These are phyloP conservation scores for Dictyophora rubrovolvata DNA, from an alignment of 768 basidiomycete genomes.

Conservation along the genomic window DNA sequence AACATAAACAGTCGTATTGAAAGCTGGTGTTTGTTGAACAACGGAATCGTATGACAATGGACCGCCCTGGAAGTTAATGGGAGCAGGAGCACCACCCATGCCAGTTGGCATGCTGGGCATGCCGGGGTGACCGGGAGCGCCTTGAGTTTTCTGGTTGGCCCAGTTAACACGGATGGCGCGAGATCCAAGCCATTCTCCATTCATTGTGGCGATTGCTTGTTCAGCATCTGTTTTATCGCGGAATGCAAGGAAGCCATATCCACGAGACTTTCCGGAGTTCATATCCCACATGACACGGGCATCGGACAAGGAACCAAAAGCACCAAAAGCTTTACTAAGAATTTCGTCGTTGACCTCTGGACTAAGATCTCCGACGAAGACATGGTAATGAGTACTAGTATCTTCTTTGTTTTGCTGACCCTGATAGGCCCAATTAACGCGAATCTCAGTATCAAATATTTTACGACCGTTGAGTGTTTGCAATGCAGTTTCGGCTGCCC, in stretches of 20 bases:
- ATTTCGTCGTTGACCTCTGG: constrained; percentile 99
- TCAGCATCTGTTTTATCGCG: constrained; percentile 98
- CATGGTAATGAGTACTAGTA: constrained; percentile 93
- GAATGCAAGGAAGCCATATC: constrained; percentile 97
- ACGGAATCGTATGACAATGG: constrained; percentile 91
- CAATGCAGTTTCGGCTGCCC: constrained; percentile 96
- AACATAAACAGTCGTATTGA: constrained; percentile 95
- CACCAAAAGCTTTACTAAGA: constrained; percentile 91
- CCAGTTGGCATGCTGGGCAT: constrained; percentile 15
- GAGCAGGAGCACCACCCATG: constrained; percentile 63
- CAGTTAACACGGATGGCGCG: constrained; percentile 99
- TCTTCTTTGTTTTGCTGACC: constrained; percentile 98
- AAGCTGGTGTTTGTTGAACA: constrained; percentile 84
- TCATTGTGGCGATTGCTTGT: constrained; percentile 99
- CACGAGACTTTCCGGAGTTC: constrained; percentile 97
- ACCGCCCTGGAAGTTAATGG: constrained; percentile 84
- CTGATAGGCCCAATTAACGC: constrained; percentile 99
- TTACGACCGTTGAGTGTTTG: constrained; percentile 98
- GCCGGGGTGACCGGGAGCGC: constrained; percentile 20
- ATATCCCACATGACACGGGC: constrained; percentile 99
- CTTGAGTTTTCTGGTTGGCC: constrained; percentile 99
- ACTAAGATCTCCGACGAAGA: constrained; percentile 99
- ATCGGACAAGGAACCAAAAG: constrained; percentile 94
- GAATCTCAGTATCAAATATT: constrained; percentile 99
- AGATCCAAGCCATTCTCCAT: constrained; percentile 98